Base-by-base conservation (phyloP, 2,329 filamentous ascomycete genomes). In the Colletotrichum brevisporum region DNA sequence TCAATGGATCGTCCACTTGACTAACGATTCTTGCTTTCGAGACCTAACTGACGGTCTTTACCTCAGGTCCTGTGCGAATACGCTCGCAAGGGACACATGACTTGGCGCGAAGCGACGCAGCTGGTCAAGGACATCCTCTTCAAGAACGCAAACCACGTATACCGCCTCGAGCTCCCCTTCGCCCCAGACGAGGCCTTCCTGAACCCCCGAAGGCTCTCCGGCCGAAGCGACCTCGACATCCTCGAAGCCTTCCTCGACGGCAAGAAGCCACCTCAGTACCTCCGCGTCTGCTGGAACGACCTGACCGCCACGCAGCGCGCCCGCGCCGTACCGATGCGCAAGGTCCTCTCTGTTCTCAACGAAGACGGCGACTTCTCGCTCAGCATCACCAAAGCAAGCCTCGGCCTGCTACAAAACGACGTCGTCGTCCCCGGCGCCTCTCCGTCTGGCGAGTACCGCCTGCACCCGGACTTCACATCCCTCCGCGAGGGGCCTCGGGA, bases 201-300 rank as follows among this genome's bases (percentile, higher is more conserved):
- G 48, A 43, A 50, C 50, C 36, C 52, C 1, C 51, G 59, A 5
- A 27, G 57, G 3, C 39, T 60, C 10, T 52, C 67, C 15, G 26
- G 73, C 51, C 36, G 69, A 55, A 82, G 79, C 56, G 77, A 83
- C 63, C 72, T 77, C 21, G 76, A 82, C 26, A 62, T 80, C 1
- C 81, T 83, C 61, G 73, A 76, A 5, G 72, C 63, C 8, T 81
- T 91, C 74, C 77, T 89, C 10, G 76, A 79, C 18, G 77, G 80
- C 18, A 83, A 90, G 63, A 79, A 84, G 0, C 77, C 81, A 0
- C 81, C 90, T 5, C 89, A 90, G 69, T 95, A 91, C 74, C 79
- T 97, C 18, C 90, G 93, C 70, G 82, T 95, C 13, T 91, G 92
- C 78, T 97, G 92, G 89, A 83, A 92, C 26, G 94, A 97, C 78